Evolutionary conservation across 257 asterid genomes (phyloP).

Genomic region (Gentiana straminea): DNA sequence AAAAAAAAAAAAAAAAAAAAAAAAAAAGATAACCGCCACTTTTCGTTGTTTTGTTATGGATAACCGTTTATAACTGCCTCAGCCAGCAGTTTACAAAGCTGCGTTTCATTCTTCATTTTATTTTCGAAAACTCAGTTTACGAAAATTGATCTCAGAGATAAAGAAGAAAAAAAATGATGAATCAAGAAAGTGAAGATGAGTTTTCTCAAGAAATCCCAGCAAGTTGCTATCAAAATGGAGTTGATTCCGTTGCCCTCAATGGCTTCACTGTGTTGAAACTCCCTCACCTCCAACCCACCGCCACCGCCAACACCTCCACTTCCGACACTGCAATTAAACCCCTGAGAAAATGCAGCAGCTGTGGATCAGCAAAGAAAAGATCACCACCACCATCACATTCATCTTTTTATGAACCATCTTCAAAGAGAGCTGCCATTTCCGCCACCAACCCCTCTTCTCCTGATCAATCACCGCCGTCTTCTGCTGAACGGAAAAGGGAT

Average conservation of each 20-base stretch:
- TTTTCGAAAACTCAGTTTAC: too few relatives aligned
- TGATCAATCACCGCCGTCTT: not conserved
- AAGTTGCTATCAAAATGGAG: not conserved
- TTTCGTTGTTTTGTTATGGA: too few relatives aligned
- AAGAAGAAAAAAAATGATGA: too few relatives aligned
- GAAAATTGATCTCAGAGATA: too few relatives aligned
- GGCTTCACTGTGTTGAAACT: conserved; percentile 14
- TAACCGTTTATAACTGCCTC: too few relatives aligned
- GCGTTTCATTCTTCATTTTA: too few relatives aligned
- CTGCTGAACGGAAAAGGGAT: not conserved
- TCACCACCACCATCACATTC: conserved; percentile 8
- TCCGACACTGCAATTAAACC: not conserved
- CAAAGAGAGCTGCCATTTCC: conserved; percentile 7
- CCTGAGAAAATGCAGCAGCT: conserved; percentile 1
- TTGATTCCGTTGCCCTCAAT: conserved; percentile 8
- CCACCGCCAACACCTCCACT: not conserved
- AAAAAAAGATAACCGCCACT: too few relatives aligned
- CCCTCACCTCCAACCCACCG: not conserved
- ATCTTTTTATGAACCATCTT: conserved; percentile 14
- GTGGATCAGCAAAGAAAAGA: conserved; percentile 17
- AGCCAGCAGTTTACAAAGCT: too few relatives aligned
- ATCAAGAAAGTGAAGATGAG: too few relatives aligned
- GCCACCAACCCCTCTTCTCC: conserved; percentile 11
- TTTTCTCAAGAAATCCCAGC: conserved; percentile 13
- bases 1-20: too few relatives aligned